Evolutionary conservation across 2,329 filamentous ascomycete genomes (phyloP).

Genomic region (Trichoderma sp.): DNA sequence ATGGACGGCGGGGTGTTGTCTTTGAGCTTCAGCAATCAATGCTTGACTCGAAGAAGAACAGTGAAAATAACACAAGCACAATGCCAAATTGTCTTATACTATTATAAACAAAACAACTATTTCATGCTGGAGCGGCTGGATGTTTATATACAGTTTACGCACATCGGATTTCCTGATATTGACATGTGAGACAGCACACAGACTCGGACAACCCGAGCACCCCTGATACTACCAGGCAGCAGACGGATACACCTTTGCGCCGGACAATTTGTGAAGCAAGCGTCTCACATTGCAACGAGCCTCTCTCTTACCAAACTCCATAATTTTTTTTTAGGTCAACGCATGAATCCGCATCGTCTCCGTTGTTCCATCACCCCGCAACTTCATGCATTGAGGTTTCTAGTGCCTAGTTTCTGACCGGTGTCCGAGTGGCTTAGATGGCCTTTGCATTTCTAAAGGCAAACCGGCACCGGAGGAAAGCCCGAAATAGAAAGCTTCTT

Average conservation of each 20-base stretch:
- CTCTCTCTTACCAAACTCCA: not conserved
- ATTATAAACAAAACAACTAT: not conserved
- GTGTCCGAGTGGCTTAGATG: not conserved
- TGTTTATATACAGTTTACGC: not conserved
- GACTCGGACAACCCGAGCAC: not conserved
- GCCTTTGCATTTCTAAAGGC: not conserved
- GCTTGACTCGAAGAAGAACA: not conserved
- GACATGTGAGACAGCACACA: conserved; percentile 11
- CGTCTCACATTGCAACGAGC: not conserved
- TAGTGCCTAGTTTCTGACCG: not conserved
- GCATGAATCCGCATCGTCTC: not conserved
- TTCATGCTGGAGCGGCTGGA: not conserved
- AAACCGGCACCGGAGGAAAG: not conserved
- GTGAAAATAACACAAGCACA: not conserved
- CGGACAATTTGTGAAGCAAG: not conserved
- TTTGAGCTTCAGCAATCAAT: not conserved
- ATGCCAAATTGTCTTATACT: not conserved
- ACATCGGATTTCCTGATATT: not conserved
- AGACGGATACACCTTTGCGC: not conserved
- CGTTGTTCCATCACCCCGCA: not conserved
- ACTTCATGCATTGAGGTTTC: not conserved
- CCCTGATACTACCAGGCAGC: conserved; percentile 7
- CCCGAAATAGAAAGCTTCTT: not conserved
- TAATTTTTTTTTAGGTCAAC: not conserved
- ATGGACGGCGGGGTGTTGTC: not conserved